Conservation (phyloP, 2,329 filamentous ascomycete species). For the Penicillium janthinellum region DNA sequence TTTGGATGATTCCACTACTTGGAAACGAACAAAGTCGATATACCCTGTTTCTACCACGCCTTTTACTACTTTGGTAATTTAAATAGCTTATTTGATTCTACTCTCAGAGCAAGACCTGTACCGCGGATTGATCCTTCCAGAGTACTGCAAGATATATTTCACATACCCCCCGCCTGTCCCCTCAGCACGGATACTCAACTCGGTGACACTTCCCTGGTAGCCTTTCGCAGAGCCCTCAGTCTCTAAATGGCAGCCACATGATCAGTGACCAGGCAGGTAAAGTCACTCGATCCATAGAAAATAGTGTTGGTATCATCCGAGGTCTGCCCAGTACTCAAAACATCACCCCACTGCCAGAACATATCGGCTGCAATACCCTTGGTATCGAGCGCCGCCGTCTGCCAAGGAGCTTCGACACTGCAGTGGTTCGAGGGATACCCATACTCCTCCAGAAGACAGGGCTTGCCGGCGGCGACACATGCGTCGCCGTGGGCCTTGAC, state of each 20-base stretch:
- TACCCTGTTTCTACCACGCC: too few relatives aligned
- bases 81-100: too few relatives aligned
- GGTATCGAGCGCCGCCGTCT: constrained; percentile 37
- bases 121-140: too few relatives aligned
- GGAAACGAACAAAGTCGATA: too few relatives aligned
- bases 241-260: constrained; percentile 26
- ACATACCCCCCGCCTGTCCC: too few relatives aligned
- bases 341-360: constrained; percentile 44
- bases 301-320: constrained; percentile 29
- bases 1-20: too few relatives aligned
- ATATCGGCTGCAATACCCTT: constrained; percentile 34
- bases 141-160: too few relatives aligned
- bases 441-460: constrained; percentile 47
- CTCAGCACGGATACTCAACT: too few relatives aligned
- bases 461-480: constrained; percentile 42
- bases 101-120: too few relatives aligned
- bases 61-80: too few relatives aligned
- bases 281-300: constrained; percentile 36
- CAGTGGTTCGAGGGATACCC: constrained; percentile 36
- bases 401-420: constrained; percentile 36
- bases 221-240: too few relatives aligned
- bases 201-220: too few relatives aligned
- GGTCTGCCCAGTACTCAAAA: constrained; percentile 18
- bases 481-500: constrained; percentile 48
- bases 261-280: constrained; percentile 36